Conservation (phyloP, 2,329 filamentous ascomycete genomes). For the Paecilomyces formosus region DNA sequence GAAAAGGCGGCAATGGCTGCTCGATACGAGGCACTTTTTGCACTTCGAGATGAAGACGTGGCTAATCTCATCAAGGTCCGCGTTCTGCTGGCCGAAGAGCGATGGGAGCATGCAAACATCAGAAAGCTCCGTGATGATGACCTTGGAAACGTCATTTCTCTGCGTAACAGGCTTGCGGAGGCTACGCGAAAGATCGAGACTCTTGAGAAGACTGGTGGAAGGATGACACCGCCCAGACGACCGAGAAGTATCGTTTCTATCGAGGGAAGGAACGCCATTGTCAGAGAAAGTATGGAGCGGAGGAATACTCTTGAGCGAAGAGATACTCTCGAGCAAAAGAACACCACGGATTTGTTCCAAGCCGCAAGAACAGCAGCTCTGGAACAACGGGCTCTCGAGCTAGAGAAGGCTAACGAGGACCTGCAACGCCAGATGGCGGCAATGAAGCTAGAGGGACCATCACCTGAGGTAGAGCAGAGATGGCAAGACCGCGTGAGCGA, state of each 20-base stretch:
- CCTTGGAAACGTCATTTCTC: slow-evolving; percentile 30
- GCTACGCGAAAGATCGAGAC: slow-evolving; percentile 29
- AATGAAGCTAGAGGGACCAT: background rate
- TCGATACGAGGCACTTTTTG: slow-evolving; percentile 34
- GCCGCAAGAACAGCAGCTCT: slow-evolving; percentile 34
- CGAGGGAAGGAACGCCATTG: slow-evolving; percentile 11
- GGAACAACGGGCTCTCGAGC: slow-evolving; percentile 35
- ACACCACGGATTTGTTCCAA: slow-evolving; percentile 31
- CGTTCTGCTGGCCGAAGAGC: slow-evolving; percentile 30
- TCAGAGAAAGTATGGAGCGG: slow-evolving; percentile 1
- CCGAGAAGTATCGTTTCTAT: background rate
- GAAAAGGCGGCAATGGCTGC: slow-evolving; percentile 29
- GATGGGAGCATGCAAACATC: slow-evolving; percentile 31
- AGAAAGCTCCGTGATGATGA: slow-evolving; percentile 36
- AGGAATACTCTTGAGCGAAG: background rate
- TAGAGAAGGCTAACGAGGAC: slow-evolving; percentile 19
- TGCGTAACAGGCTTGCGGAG: slow-evolving; percentile 33
- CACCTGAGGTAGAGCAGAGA: background rate
- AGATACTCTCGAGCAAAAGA: background rate
- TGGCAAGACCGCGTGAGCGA: background rate
- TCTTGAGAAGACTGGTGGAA: slow-evolving; percentile 6
- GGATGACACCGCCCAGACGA: background rate
- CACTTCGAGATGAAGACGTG: slow-evolving; percentile 35
- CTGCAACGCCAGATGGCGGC: background rate
- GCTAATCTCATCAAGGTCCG: slow-evolving; percentile 38